Evolutionary conservation across 352 stramenopile species (phyloP), one percentile per base, ranked within the genome.

Genomic region (Pythium scleroteichum): DNA sequence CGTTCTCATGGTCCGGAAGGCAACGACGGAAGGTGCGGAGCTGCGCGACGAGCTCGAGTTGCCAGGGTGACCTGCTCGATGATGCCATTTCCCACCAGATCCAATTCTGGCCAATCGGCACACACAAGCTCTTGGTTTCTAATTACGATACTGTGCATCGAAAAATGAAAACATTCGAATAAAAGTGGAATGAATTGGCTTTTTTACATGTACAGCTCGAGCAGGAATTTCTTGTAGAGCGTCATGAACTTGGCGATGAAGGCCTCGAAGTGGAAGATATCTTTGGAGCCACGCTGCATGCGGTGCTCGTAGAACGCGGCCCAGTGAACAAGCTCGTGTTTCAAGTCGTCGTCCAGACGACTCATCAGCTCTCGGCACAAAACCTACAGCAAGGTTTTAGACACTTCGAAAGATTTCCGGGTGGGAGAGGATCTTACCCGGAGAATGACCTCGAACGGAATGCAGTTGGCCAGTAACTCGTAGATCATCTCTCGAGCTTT

Each of bases 171-270:
- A n/a, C n/a, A n/a, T n/a, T n/a, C n/a, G n/a, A n/a, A n/a, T n/a
- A n/a, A n/a, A 5, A 35, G 20, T 56, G 14, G 8, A 46, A 17
- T 19, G 14, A 14, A 22, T 19, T 33, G 29, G 20, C 24, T 53
- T 49, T 17, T 58, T 76, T 76, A 91, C 81, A 90, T 90, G 80
- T 92, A 94, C 23, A 98, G 69, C 56, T 98, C 93, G 33, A 98
- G 91, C 3, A 99, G 73, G 80, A 98, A 99, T 65, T 96, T 96
- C 77, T 99, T 99, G 86, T 99, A 99, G 65, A 99, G 84, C 49
- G 87, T 90, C 97, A 99, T 99, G 75, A 98, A 99, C 77, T 99
- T 99, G 54, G 97, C 97, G 58, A 99, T 80, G 77, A 99, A 99
- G 12, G 97, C 97, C 75, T 99, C 97, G 48, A 99, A 88, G 82